Evolutionary conservation across 768 basidiomycete genomes (phyloP), one percentile per base, ranked within the genome.

Genomic region (Gelatoporia subvermispora): DNA sequence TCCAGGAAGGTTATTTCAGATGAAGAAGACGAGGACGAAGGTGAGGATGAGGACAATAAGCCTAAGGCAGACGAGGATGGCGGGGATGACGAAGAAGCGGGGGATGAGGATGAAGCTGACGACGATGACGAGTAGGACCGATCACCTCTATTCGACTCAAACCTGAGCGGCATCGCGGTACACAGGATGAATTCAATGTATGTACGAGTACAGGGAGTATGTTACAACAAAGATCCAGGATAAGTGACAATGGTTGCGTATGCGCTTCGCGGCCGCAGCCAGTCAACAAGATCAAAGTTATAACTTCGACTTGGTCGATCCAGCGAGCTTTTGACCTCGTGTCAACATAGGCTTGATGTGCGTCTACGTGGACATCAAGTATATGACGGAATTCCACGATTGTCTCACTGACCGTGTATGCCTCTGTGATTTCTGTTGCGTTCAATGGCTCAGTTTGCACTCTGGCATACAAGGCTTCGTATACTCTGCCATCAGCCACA

Each of bases 391-490:
- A 41, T 38, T 31, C 22, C 28, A 43, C 37, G 18, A 28, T 11
- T 21, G 20, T 17, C 25, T 36, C 13, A 16, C 66, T 31, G 38
- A 81, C 81, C 67, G 76, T 67, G 57, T 87, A 85, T 20, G 75
- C 82, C n/a, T 67, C 69, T 2, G 78, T 65, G 7, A 78, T 69
- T 28, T 76, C 74, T 0, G 62, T 65, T 50, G 66, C 60, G 58
- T 86, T 87, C 41, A 86, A 60, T 0, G 84, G 84, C 48, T 85
- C 82, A 3, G 60, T 58, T 55, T 82, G 75, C 4, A 72, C 82
- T 9, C 75, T 65, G 24, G 74, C 66, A 78, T 82, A 84, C 10
- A 88, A 61, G n/a, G 75, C 72, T 45, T 88, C 78, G 47, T 88
- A 89, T 13, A 80, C 84, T 11, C 70, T 74, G 2, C 86, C 87